Evolutionary conservation across 148 eudicot genomes (phyloP), one percentile per base, ranked within the genome.

Genomic region (Polygonum maritimum): DNA sequence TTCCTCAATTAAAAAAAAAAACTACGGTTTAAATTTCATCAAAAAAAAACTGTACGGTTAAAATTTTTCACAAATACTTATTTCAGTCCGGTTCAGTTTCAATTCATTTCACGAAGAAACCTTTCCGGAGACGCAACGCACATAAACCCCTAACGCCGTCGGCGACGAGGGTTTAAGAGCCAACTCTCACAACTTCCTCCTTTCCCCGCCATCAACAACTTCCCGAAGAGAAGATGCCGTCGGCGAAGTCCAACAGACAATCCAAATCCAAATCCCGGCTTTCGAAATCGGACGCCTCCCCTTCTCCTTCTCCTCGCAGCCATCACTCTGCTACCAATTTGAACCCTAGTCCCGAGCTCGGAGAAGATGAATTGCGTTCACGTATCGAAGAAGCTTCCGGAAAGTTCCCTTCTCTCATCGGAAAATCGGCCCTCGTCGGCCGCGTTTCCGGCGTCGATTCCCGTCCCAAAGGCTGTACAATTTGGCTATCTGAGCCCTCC

Each of bases 401-500:
- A 69, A 85, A 81, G 76, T 92, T 83, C 83, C 97, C 97, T 40
- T 83, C 87, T 83, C 78, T 92, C 54, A 85, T 94, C 11, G 82
- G 87, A 15, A 79, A 62, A 79, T 77, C 85, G 18, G 84, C 97
- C 62, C 52, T 92, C 2, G 62, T 83, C 78, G 86, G 89, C 47
- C 71, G 75, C n/a, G 65, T 92, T 40, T 51, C 80, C 10, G 92
- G 87, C 47, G 75, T 69, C 58, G 81, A 76, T 22, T 35, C 81
- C 11, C 86, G 82, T 1, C 76, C 84, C 71, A 90, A 76, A 82
- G 90, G 88, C 36, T 82, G 87, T 79, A 85, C 41, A 78, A 85
- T 94, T 74, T 94, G 98, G 98, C 89, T 94, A 39, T 92, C 98
- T 16, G 88, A 90, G 41, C 69, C 90, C 48, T 88, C 93, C 9